Evolutionary conservation across 2,329 filamentous ascomycete genomes (phyloP), one percentile per base, ranked within the genome.

Genomic region (Ophiocordyceps camponoti-floridani): DNA sequence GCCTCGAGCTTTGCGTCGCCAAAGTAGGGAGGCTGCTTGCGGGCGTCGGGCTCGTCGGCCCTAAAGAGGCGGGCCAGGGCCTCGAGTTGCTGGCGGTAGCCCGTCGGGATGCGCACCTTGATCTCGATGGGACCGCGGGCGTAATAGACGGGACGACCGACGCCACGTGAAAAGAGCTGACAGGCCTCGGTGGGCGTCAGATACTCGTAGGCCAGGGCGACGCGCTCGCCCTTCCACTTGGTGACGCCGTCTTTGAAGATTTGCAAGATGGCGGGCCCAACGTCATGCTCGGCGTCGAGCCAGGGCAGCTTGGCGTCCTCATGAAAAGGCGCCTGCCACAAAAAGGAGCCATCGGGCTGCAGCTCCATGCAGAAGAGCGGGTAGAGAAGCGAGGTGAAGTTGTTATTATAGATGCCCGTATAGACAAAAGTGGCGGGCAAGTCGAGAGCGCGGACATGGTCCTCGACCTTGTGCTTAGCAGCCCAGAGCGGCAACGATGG

Each of bases 361-460:
- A 94, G 67, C 50, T 93, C 86, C 83, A 95, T 94, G 64, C 88
- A 91, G 66, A 96, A 96, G 4, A 96, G 72, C 1, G 91, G 91
- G 57, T 94, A 96, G 1, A 78, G 79, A 30, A 95, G 71, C 42
- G 84, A 91, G 28, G 89, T 96, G 64, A 96, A 98, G 61, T 98
- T 96, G 65, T 96, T 96, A 70, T 96, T 94, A 70, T 96, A 98
- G 54, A 95, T 95, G 47, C 89, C 91, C 10, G 88, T 86, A 62
- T 95, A 95, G 51, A 95, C 81, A 61, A 94, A 96, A 0, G 89
- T 96, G 1, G 88, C 79, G 0, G 85, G 85, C 11, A 95, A 70
- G 10, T 79, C 79, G 38, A 94, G 75, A 58, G 86, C 76, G 47
- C 84, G 78, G 44, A 95, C 75, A 61, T 96, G 94, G 45, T 91